phyloP scores from a whole-genome alignment of 1,284 basidiomycete species.

The Cutaneotrichosporon dermatis region DNA sequence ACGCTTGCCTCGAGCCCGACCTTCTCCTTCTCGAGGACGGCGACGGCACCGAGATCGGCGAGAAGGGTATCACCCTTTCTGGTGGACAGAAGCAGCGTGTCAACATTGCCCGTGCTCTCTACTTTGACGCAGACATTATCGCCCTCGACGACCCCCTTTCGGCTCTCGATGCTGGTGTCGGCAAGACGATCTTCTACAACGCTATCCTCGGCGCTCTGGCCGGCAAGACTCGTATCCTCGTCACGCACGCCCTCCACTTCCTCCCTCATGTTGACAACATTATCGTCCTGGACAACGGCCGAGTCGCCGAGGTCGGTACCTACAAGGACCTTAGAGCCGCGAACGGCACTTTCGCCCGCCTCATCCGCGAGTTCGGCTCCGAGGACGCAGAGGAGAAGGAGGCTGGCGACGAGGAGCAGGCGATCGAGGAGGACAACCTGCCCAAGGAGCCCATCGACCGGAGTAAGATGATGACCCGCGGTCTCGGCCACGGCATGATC shows the following conservation, averaged over 20 bases:
- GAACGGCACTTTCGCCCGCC: constrained; percentile 65
- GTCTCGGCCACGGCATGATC: constrained; percentile 39
- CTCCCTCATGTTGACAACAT: constrained; percentile 50
- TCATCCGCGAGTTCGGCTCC: constrained; percentile 64
- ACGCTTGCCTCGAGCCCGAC: constrained; percentile 72
- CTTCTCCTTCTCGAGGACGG: constrained; percentile 74
- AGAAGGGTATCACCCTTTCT: constrained; percentile 58
- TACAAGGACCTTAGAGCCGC: constrained; percentile 61
- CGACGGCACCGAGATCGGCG: constrained; percentile 86
- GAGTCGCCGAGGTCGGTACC: constrained; percentile 69
- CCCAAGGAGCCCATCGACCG: constrained; percentile 20
- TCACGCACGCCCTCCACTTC: constrained; percentile 54
- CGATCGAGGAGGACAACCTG: constrained; percentile 30
- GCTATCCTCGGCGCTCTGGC: constrained; percentile 62
- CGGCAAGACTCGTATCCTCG: constrained; percentile 72
- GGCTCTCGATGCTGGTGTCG: constrained; percentile 80
- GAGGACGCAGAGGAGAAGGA: constrained; percentile 52
- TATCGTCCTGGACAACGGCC: constrained; percentile 59
- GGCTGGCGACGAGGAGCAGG: constrained; percentile 45
- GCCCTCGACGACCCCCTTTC: constrained; percentile 78
- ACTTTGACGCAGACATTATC: constrained; percentile 77
- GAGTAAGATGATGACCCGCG: constrained; percentile 40
- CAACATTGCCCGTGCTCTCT: constrained; percentile 71
- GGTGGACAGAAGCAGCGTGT: constrained; percentile 52
- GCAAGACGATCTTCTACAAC: constrained; percentile 75